Evolutionary conservation across 805 yeast genomes (phyloP).

Genomic region (Cyberlindnera xylosilytica): DNA sequence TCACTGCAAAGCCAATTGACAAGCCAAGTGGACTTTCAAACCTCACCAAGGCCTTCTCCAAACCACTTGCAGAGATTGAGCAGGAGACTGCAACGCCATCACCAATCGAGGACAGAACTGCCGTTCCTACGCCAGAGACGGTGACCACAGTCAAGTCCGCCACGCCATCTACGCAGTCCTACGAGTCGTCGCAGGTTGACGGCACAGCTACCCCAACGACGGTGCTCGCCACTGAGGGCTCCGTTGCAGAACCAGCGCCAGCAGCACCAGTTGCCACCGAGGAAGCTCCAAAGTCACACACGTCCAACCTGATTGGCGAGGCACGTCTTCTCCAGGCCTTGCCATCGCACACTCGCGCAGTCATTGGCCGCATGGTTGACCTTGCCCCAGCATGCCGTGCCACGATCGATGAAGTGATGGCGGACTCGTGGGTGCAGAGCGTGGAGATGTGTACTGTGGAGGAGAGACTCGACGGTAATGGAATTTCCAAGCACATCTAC

Average conservation of each 20-base stretch:
- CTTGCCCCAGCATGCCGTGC: conserved; percentile 85
- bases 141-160: conserved; percentile 12
- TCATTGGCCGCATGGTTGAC: conserved; percentile 75
- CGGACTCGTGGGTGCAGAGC: conserved; percentile 64
- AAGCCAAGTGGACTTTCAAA: conserved; percentile 26
- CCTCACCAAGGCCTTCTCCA: conserved; percentile 26
- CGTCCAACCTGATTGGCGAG: conserved; percentile 67
- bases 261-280: conserved; percentile 25
- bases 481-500: conserved; percentile 31
- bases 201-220: background rate
- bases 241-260: conserved; percentile 28
- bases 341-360: conserved; percentile 63
- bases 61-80: conserved; percentile 24
- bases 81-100: conserved; percentile 2
- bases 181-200: conserved; percentile 3
- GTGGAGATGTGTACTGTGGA: conserved; percentile 69
- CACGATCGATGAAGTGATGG: conserved; percentile 73
- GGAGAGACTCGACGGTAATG: conserved; percentile 37
- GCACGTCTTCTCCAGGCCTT: conserved; percentile 67
- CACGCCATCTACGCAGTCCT: conserved; percentile 13
- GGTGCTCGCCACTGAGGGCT: conserved; percentile 3
- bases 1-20: conserved; percentile 21
- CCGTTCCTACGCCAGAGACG: conserved; percentile 8
- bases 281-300: conserved; percentile 42
- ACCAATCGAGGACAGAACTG: background rate